Conservation (phyloP, 257 asterid species). For the Hygrophila difformis region DNA sequence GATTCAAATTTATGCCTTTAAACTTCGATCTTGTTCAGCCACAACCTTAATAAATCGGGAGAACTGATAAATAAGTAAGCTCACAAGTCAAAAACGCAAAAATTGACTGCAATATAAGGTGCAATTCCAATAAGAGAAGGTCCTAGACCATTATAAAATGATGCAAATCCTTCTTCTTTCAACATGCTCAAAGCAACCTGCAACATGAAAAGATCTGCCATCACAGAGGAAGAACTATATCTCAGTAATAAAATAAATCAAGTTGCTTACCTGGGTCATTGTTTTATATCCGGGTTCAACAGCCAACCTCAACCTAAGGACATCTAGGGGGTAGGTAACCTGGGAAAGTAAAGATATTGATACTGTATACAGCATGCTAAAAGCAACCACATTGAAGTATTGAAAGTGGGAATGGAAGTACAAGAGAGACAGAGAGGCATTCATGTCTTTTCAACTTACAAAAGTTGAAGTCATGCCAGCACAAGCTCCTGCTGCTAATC, state of each 20-base stretch:
- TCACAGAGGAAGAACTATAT: slow-evolving; percentile 8
- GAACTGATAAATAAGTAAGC: slow-evolving; percentile 32
- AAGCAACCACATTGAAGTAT: slow-evolving; percentile 9
- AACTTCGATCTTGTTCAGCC: not conserved
- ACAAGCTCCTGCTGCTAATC: slow-evolving; percentile 99
- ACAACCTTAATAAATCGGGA: slow-evolving; percentile 8
- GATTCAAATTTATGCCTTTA: slow-evolving; percentile 11
- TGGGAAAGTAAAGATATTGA: slow-evolving; percentile 24
- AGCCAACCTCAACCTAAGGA: slow-evolving; percentile 84
- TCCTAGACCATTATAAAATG: slow-evolving; percentile 88
- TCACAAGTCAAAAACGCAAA: slow-evolving; percentile 98
- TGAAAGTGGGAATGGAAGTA: no score
- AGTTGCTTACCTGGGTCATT: slow-evolving; percentile 65
- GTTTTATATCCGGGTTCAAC: slow-evolving; percentile 83
- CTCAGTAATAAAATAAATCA: not conserved
- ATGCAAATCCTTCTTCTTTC: slow-evolving; percentile 84
- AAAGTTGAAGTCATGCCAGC: slow-evolving; percentile 99
- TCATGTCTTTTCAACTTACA: slow-evolving; percentile 53
- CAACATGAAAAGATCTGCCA: slow-evolving; percentile 15
- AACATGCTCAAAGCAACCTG: slow-evolving; percentile 86
- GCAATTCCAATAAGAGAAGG: slow-evolving; percentile 96
- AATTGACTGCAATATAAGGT: slow-evolving; percentile 89
- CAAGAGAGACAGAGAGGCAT: no score
- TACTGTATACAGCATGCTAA: slow-evolving; percentile 13
- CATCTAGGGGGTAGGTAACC: slow-evolving; percentile 91